phyloP scores from a whole-genome alignment of 2,329 filamentous ascomycete genomes.

The Nakataea oryzae region DNA sequence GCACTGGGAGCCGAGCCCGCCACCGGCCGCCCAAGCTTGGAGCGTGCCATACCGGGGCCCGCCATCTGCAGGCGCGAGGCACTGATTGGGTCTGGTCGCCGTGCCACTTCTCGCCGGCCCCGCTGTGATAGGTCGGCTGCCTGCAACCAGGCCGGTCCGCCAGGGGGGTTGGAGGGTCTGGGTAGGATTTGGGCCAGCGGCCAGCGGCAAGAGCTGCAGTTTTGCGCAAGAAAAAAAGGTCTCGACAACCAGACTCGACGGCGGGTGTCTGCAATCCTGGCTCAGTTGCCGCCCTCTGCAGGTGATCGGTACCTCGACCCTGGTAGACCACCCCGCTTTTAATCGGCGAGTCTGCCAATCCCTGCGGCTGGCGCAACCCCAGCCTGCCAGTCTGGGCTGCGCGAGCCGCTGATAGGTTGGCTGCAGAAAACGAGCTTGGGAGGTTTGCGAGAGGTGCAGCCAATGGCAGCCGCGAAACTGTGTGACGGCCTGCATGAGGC shows the following conservation, averaged over 20 bases:
- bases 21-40: background rate
- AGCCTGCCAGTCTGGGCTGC: background rate
- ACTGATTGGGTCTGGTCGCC: background rate
- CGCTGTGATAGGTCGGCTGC: background rate
- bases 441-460: background rate
- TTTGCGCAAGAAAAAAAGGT: background rate
- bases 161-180: background rate
- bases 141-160: background rate
- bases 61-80: background rate
- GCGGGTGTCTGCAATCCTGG: background rate
- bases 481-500: background rate
- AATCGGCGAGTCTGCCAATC: background rate
- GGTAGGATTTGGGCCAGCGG: background rate
- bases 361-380: background rate
- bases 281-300: background rate
- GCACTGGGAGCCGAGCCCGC: too few relatives aligned
- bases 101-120: background rate
- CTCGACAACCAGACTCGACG: background rate
- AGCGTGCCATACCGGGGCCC: background rate
- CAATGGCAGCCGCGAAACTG: background rate
- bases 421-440: background rate
- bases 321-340: background rate
- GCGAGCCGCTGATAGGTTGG: conserved; percentile 1
- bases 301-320: conserved; percentile 2
- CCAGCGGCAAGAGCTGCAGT: background rate